A percentile compares a stretch with the other conserved stretches of the same genome.
Conservation (phyloP, 768 basidiomycete genomes). For the Mycena metata region DNA sequence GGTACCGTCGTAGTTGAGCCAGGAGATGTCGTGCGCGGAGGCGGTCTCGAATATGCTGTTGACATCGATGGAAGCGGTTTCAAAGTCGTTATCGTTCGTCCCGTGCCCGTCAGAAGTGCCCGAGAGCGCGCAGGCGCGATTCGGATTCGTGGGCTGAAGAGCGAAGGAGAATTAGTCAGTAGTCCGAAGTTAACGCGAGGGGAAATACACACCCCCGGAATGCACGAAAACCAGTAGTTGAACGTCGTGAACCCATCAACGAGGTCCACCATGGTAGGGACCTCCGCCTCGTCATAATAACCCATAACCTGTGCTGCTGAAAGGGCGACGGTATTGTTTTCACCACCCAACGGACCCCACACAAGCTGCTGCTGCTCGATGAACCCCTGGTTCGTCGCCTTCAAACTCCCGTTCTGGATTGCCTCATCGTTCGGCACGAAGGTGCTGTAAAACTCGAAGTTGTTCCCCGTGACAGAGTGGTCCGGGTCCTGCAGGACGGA, state of each 20-base stretch:
- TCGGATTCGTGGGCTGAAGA: conserved; percentile 47
- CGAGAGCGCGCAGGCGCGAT: conserved; percentile 45
- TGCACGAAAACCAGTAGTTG: conserved; percentile 49
- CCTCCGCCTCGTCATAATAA: conserved; percentile 40
- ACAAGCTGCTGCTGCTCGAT: conserved; percentile 43
- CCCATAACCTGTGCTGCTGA: conserved; percentile 45
- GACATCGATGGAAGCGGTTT: conserved; percentile 32
- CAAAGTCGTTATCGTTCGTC: conserved; percentile 43
- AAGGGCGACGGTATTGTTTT: conserved; percentile 30
- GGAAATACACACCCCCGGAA: conserved; percentile 41
- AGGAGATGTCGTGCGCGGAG: conserved; percentile 41
- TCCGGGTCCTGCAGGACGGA: conserved; percentile 43
- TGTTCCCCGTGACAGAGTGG: conserved; percentile 43
- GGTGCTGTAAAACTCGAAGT: conserved; percentile 43
- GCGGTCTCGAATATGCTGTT: conserved; percentile 47
- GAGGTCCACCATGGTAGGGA: conserved; percentile 43
- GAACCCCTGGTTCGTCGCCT: conserved; percentile 42
- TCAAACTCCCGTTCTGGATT: conserved; percentile 31
- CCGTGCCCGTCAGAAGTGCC: conserved; percentile 50
- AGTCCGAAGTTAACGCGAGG: background rate
- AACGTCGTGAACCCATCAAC: conserved; percentile 46
- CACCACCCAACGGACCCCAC: background rate
- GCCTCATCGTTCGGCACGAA: conserved; percentile 41
- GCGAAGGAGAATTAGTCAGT: background rate
- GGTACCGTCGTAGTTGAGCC: conserved; percentile 47